Evolutionary conservation across 2,329 filamentous ascomycete genomes (phyloP), one percentile per base, ranked within the genome.

Genomic region (Trichoderma sp.): DNA sequence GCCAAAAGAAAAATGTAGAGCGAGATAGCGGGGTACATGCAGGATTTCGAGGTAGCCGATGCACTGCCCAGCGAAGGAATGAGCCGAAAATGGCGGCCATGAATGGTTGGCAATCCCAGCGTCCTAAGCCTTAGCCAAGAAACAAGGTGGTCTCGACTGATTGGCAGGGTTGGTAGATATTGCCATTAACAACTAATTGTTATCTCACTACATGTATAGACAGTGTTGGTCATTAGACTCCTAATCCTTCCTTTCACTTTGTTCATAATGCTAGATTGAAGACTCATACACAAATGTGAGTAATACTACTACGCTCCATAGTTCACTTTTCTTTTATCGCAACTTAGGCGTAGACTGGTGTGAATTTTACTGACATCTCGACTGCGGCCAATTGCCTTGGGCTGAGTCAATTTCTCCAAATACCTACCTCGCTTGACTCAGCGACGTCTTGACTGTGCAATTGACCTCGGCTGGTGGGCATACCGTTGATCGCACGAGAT

Each of bases 71-170:
- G 9, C 22, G 19, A 6, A 19, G 19, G 42, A 48, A 19, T 22
- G 42, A 48, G 17, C 42, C 10, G 19, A 48, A 22, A 6, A 48
- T 13, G 12, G n/a, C 19, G 42, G 19, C 19, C 9, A 45, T 10
- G 10, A 45, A 45, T 12, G n/a, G 42, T 45, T 22, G 5, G 10
- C 2, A 45, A 42, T 42, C 19, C 5, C 10, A 29, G 29, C 29
- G 7, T 12, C 42, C 42, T 19, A 19, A 45, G 19, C 19, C 6
- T 45, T 12, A 45, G 12, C 3, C 19, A 2, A 9, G 42, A 22
- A 4, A 22, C 5, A 9, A 12, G 0, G 3, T 6, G 2, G 6
- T 45, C n/a, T 5, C n/a, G 4, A n/a, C n/a, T 13, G 2, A 2
- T 45, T 22, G 12, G n/a, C 42, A 4, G 19, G n/a, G n/a, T 6